Conservation (phyloP, 2,329 filamentous ascomycete species). For the Fusarium hostae region DNA sequence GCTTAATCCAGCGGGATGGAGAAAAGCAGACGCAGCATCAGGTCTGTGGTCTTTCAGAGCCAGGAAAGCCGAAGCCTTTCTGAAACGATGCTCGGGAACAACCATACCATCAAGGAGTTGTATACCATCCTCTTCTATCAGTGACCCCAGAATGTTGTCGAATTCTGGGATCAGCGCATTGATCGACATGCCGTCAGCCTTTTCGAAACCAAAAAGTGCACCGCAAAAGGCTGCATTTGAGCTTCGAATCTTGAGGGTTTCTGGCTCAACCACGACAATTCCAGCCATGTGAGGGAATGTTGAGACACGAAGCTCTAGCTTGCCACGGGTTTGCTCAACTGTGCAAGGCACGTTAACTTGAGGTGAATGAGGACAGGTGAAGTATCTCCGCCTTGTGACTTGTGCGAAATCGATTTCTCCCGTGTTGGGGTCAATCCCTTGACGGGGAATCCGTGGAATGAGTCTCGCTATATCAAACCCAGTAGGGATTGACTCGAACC, state of each 20-base stretch:
- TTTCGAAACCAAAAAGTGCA: constrained; percentile 88
- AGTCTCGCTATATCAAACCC: constrained; percentile 82
- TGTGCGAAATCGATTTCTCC: constrained; percentile 83
- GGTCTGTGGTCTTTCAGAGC: constrained; percentile 84
- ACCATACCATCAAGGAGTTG: constrained; percentile 92
- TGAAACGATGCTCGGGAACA: constrained; percentile 94
- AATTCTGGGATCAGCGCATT: constrained; percentile 87
- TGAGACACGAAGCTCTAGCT: constrained; percentile 82
- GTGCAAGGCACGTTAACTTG: constrained; percentile 86
- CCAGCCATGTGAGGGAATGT: constrained; percentile 98
- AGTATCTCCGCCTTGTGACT: constrained; percentile 78
- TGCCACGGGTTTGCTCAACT: constrained; percentile 76
- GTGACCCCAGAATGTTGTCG: constrained; percentile 80
- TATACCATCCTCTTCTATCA: constrained; percentile 88
- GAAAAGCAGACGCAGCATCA: constrained; percentile 81
- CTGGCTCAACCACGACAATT: constrained; percentile 90
- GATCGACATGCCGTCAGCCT: constrained; percentile 82
- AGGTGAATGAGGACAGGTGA: constrained; percentile 83
- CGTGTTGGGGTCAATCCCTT: constrained; percentile 74
- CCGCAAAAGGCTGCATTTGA: constrained; percentile 96
- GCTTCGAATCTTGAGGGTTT: constrained; percentile 82
- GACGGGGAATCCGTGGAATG: constrained; percentile 83
- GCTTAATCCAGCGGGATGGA: constrained; percentile 84
- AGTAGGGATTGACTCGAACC: constrained; percentile 70
- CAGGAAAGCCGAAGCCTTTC: constrained; percentile 85